Base-by-base conservation (phyloP, 495 filamentous ascomycete species). In the Parmelia sp. region DNA sequence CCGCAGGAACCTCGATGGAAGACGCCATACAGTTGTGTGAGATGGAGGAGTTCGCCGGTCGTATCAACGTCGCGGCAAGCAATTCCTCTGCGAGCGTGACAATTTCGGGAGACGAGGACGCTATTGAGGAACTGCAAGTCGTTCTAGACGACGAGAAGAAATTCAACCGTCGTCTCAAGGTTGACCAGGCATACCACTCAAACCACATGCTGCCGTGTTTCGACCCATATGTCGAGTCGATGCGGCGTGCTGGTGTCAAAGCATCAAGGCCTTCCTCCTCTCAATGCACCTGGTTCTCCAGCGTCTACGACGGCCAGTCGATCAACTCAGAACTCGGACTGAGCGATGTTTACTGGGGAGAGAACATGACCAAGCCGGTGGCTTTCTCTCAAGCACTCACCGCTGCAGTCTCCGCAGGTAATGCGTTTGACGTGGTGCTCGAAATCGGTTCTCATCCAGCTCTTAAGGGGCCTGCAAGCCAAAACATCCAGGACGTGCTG, bases 381-480 rank as follows among this genome's bases (percentile, higher is more conserved):
- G 66, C 79, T 17, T 86, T 86, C 40, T 44, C 40, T 44, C 40
- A 44, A 44, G 40, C 40, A 44, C 40, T 44, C 2, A 44, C 17
- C 7, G 14, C 40, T 44, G 40, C 40, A 1, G 7, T 44, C 40
- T 44, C 40, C 8, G 8, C 40, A 44, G 40, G 40, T 12, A 21
- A 14, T 21, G 40, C 12, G 40, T 44, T 59, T 10, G 37, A 44
- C 36, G 49, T 74, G 55, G 78, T 70, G 3, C 56, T 87, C 15
- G 85, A 87, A 60, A 62, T 86, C 37, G 84, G 84, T 2, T 84
- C 85, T 0, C 83, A 86, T 60, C 77, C 83, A 7, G 75, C 79
- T 11, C 72, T 87, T 2, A 78, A 77, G 57, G 77, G 79, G 0
- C 82, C 84, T 10, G 74, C 75, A 1, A 66, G 67, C 8, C 71